Conservation (phyloP, 2,329 filamentous ascomycete species). For the Scedosporium dehoogii region DNA sequence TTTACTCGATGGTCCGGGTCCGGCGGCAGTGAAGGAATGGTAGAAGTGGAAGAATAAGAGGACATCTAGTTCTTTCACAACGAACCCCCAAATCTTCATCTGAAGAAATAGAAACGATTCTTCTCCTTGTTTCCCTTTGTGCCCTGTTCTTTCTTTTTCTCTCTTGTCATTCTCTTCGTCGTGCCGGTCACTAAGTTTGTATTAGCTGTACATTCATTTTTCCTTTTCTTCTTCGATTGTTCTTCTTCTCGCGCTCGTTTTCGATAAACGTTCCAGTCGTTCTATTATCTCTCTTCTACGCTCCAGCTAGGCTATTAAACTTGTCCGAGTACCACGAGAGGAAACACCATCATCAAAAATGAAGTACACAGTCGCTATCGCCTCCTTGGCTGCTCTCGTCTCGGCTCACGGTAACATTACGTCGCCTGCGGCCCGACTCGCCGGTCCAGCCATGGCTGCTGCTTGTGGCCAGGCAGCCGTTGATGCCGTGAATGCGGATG, state of each 20-base stretch:
- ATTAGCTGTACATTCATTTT: not conserved
- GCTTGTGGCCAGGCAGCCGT: slow-evolving; percentile 31
- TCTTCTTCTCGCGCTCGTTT: not conserved
- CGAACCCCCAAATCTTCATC: not conserved
- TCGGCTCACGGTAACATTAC: slow-evolving; percentile 34
- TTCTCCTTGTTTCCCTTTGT: not conserved
- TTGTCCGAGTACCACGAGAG: not conserved
- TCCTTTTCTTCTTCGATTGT: not conserved
- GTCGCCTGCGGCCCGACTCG: slow-evolving; percentile 27
- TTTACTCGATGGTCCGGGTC: not conserved
- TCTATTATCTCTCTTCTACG: not conserved
- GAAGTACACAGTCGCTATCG: not conserved
- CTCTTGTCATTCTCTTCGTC: not conserved
- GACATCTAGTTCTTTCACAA: not conserved
- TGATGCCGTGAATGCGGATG: slow-evolving; percentile 22
- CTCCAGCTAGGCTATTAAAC: not conserved
- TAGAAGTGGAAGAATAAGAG: not conserved
- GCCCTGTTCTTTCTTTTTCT: not conserved
- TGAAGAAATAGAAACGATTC: not conserved
- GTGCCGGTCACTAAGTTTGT: slow-evolving; percentile 1
- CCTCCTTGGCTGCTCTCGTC: slow-evolving; percentile 14
- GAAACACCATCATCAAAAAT: not conserved
- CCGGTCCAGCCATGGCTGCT: slow-evolving; percentile 30
- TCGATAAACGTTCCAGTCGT: not conserved
- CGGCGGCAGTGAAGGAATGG: not conserved